Conservation (phyloP, 495 filamentous ascomycete species). For the Sabuloglossum arenarium region DNA sequence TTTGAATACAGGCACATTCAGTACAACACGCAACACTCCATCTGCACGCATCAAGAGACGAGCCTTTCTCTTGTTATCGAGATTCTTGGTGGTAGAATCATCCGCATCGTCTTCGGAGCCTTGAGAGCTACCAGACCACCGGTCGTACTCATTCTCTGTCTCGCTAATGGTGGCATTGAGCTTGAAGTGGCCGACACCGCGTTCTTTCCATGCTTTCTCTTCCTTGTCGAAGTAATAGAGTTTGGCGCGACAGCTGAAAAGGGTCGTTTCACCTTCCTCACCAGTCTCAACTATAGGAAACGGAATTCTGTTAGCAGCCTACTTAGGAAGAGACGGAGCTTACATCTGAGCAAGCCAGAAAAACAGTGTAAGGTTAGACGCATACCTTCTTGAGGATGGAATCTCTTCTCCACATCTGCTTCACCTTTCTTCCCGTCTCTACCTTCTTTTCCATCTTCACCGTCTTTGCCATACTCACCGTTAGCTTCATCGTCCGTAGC, state of each 20-base stretch:
- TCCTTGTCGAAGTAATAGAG: slow-evolving; percentile 52
- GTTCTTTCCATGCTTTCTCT: slow-evolving; percentile 55
- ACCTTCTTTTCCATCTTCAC: slow-evolving; percentile 19
- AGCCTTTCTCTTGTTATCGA: slow-evolving; percentile 19
- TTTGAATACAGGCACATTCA: slow-evolving; percentile 59
- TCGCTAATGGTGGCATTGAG: slow-evolving; percentile 44
- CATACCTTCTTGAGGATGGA: slow-evolving; percentile 46
- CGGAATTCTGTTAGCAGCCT: not conserved
- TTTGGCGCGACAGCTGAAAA: slow-evolving; percentile 49
- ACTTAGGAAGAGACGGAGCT: not conserved
- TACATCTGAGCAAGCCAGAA: not conserved
- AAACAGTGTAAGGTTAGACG: slow-evolving; percentile 1
- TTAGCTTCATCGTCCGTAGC: slow-evolving; percentile 18
- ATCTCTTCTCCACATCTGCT: slow-evolving; percentile 36
- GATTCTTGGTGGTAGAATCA: slow-evolving; percentile 6
- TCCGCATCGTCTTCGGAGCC: slow-evolving; percentile 23
- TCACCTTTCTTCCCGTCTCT: slow-evolving; percentile 28
- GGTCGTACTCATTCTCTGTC: slow-evolving; percentile 23
- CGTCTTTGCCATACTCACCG: slow-evolving; percentile 18
- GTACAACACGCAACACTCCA: slow-evolving; percentile 61
- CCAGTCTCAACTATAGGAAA: slow-evolving; percentile 42
- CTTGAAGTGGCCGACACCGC: slow-evolving; percentile 64
- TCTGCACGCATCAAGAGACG: slow-evolving; percentile 80
- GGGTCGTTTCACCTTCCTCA: slow-evolving; percentile 42
- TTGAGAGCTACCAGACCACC: slow-evolving; percentile 25